These are phyloP conservation scores for Kuraishia borneana DNA, from an alignment of 805 yeast species.

Conservation along the genomic window DNA sequence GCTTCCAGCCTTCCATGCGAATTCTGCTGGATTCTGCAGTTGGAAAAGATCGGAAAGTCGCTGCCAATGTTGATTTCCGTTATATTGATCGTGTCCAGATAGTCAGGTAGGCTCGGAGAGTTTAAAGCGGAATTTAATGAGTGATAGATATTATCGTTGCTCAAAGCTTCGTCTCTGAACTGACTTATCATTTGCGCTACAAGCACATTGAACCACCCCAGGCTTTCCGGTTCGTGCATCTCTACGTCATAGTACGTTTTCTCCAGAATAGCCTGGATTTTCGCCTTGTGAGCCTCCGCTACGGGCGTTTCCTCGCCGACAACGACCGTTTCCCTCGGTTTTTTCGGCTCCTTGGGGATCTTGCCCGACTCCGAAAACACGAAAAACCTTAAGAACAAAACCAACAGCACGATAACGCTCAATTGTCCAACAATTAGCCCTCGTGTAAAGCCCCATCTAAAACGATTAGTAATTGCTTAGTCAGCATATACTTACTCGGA, in stretches of 20 bases:
- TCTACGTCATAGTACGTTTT: conserved; percentile 89
- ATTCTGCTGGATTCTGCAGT: conserved; percentile 68
- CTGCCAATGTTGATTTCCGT: conserved; percentile 90
- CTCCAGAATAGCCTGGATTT: conserved; percentile 47
- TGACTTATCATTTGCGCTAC: conserved; percentile 87
- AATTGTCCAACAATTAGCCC: conserved; percentile 67
- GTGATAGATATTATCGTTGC: conserved; percentile 74
- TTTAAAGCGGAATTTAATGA: conserved; percentile 60
- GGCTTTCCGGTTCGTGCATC: conserved; percentile 77
- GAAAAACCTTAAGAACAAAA: conserved; percentile 62
- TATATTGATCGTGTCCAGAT: conserved; percentile 63
- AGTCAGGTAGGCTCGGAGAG: conserved; percentile 63
- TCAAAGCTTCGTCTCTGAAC: conserved; percentile 78
- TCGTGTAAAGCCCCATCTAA: conserved; percentile 59
- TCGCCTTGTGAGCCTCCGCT: conserved; percentile 3
- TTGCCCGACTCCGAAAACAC: conserved; percentile 51
- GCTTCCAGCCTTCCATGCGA: conserved; percentile 59
- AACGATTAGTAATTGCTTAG: background rate
- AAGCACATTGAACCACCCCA: conserved; percentile 95
- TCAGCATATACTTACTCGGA: conserved; percentile 1
- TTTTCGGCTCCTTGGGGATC: background rate
- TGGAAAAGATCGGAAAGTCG: conserved; percentile 90
- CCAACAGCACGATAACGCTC: conserved; percentile 52
- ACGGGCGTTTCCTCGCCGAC: background rate
- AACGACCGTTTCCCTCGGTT: background rate